Base-by-base conservation (phyloP, 805 yeast genomes). In the Pichia gijzeniarum region DNA sequence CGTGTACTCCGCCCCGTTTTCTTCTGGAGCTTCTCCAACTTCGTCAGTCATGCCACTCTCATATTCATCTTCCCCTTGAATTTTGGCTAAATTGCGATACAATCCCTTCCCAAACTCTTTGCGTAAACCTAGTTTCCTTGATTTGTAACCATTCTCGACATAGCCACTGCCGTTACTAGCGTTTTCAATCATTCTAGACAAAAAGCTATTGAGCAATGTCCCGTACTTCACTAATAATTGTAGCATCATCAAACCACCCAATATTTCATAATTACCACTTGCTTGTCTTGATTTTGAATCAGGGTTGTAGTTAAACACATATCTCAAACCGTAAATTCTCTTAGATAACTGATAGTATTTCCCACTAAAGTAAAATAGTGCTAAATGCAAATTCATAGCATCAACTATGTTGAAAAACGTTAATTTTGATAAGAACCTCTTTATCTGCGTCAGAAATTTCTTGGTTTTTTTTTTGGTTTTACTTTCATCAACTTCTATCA, bases 351-450 rank as follows among this genome's bases (percentile, higher is more conserved):
- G 80, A 64, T 90, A 90, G 61, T 83, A 93, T 25, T 80, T 74
- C 2, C 97, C 98, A 37, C 72, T 73, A 57, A 90, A 77, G 63
- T 91, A 91, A 60, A 91, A 91, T 0, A 85, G 32, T 0, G 95
- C 91, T 42, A 89, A 63, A 60, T 91, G 95, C 14, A 85, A 47
- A 54, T 85, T 84, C 59, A 79, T 64, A 5, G 85, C 45, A 1
- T 81, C 82, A 27, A 78, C 53, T 4, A 77, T 53, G 43, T 69
- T 67, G 16, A 72, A 57, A 53, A 74, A 76, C n/a, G 74, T 69
- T 5, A 67, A n/a, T 7, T 45, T 44, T 3, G 58, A 44, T 5
- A 64, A 34, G 4, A 43, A 17, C 6, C 38, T 45, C 30, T 45
- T 51, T 41, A 59, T 1, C 14, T 13, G 14, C 14, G 8, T 5